These are phyloP conservation scores for Cylindrotheca closterium DNA, from an alignment of 108 stramenopile genomes.

Conservation along the genomic window DNA sequence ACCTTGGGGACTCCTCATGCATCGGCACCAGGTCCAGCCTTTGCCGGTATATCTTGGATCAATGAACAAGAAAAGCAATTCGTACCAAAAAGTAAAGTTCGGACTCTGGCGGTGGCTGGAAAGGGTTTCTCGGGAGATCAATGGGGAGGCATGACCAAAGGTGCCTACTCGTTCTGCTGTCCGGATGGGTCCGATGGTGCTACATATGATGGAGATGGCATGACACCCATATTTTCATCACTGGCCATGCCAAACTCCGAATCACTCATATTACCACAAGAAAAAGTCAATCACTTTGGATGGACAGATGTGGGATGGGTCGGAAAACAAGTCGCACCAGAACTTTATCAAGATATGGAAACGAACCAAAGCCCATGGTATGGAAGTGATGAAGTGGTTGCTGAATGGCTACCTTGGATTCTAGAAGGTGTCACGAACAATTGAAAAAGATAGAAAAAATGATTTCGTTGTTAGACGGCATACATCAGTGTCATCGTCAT, in stretches of 20 bases:
- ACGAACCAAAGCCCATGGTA: slow-evolving; percentile 61
- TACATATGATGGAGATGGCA: slow-evolving; percentile 68
- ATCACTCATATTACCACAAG: slow-evolving; percentile 42
- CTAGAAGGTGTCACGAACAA: neutral
- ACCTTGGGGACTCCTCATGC: slow-evolving; percentile 68
- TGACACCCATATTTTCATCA: slow-evolving; percentile 57
- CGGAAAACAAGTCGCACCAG: slow-evolving; percentile 54
- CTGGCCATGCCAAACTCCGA: slow-evolving; percentile 45
- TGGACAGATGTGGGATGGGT: slow-evolving; percentile 64
- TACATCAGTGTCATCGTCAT: no score
- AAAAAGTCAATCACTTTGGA: slow-evolving; percentile 52
- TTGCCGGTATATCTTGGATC: slow-evolving; percentile 63
- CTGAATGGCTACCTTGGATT: slow-evolving; percentile 40
- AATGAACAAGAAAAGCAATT: slow-evolving; percentile 33
- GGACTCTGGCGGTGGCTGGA: slow-evolving; percentile 58
- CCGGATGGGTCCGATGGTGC: slow-evolving; percentile 53
- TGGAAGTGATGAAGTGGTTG: slow-evolving; percentile 56
- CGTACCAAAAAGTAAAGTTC: slow-evolving; percentile 23
- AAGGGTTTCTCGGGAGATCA: slow-evolving; percentile 59
- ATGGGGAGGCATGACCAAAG: slow-evolving; percentile 55
- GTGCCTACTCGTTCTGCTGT: slow-evolving; percentile 65
- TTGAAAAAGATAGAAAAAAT: no score
- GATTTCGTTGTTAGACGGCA: no score
- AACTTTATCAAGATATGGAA: slow-evolving; percentile 39
- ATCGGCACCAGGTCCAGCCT: slow-evolving; percentile 68